Base-by-base conservation (phyloP, 192 early-diverging fungal species). In the Gryganskiella cystojenkinii region DNA sequence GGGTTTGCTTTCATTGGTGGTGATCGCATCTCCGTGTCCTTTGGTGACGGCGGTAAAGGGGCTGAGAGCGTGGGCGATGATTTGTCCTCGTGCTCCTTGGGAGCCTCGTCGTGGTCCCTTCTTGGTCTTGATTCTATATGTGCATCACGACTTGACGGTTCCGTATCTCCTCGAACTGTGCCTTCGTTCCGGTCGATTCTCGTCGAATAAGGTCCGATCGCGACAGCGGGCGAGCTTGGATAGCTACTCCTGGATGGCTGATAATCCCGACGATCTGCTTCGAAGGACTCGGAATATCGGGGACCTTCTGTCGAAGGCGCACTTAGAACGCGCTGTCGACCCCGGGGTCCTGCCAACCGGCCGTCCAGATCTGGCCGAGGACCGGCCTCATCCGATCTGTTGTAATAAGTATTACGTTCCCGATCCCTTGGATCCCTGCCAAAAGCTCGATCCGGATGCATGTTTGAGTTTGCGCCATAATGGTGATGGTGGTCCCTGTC, bases 311-410 rank as follows among this genome's bases (percentile, higher is more conserved):
- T 45, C n/a, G 33, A 56, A 19, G 64, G 53, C 2, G 58, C 62
- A 59, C 64, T 67, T 4, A 47, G 58, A n/a, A 76, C 40, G 42
- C 71, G 37, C 31, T 42, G 58, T n/a, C 72, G n/a, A n/a, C n/a
- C n/a, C n/a, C n/a, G n/a, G n/a, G n/a, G n/a, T 52, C n/a, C 58
- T 67, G 19, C 33, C 45, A 46, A 22, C 4, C 59, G 45, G 34
- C 34, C 30, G 43, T 58, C 70, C 11, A 20, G 37, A 9, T 68
- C 72, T 15, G 58, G 43, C 15, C 54, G 72, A 56, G 44, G 44
- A 15, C 53, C 59, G 30, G 60, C 20, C 42, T 46, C 59, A 28
- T 67, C 72, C 49, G 43, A 27, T 11, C 56, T 54, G n/a, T n/a
- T n/a, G 34, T 35, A 46, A 35, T 57, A 13, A 31, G 46, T 35